phyloP scores from a whole-genome alignment of 1,284 basidiomycete genomes.

The Boletus sp. region DNA sequence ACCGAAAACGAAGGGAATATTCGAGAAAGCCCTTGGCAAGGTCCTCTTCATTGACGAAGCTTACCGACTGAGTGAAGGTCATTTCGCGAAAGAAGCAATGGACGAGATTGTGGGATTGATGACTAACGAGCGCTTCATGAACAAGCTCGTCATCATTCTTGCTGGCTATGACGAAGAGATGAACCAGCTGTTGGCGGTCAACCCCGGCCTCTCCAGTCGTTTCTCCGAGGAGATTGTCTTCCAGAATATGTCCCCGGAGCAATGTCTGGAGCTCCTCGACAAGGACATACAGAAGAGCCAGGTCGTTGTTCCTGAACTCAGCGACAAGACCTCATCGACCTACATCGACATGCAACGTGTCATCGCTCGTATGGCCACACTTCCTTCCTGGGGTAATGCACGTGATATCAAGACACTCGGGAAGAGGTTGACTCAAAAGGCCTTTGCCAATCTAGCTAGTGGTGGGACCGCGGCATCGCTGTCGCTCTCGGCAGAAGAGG shows the following conservation, averaged over 20 bases:
- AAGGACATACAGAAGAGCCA: constrained; percentile 43
- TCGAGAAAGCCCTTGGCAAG: constrained; percentile 58
- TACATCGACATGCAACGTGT: constrained; percentile 37
- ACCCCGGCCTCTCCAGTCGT: constrained; percentile 61
- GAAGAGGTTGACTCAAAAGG: constrained; percentile 41
- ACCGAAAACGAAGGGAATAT: constrained; percentile 53
- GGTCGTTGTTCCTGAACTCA: constrained; percentile 38
- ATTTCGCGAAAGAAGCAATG: constrained; percentile 62
- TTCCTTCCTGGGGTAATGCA: constrained; percentile 61
- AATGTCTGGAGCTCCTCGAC: constrained; percentile 49
- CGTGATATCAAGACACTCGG: constrained; percentile 55
- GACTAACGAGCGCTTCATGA: constrained; percentile 51
- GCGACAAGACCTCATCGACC: constrained; percentile 30
- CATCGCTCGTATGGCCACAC: constrained; percentile 39
- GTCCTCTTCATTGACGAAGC: constrained; percentile 69
- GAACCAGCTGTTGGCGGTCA: constrained; percentile 53
- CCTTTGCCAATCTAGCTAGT: constrained; percentile 24
- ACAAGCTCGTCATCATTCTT: constrained; percentile 60
- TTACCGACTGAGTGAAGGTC: constrained; percentile 54
- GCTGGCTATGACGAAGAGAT: constrained; percentile 68
- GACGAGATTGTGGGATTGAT: constrained; percentile 62
- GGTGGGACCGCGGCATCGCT: constrained; percentile 16
- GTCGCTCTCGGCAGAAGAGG: constrained; percentile 20
- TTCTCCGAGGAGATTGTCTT: constrained; percentile 60
- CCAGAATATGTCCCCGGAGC: constrained; percentile 45